Evolutionary conservation across 108 stramenopile species (phyloP).

Genomic region (Skeletonema potamos): DNA sequence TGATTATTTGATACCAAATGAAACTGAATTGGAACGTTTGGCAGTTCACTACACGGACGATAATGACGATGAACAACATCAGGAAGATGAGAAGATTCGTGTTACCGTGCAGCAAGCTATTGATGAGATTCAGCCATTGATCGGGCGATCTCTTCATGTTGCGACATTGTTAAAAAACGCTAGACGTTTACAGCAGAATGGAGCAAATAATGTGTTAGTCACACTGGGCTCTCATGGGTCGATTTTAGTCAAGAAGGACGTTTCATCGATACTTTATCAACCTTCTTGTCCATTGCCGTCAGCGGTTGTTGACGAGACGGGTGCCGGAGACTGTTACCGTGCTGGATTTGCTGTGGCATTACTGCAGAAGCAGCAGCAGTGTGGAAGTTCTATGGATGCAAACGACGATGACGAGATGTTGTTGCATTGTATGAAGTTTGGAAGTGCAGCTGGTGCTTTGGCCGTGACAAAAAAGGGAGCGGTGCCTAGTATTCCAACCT

Average conservation of each 20-base stretch:
- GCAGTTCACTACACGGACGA: constrained; percentile 22
- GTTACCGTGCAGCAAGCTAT: constrained; percentile 6
- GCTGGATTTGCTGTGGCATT: constrained; percentile 82
- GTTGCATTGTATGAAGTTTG: constrained; percentile 61
- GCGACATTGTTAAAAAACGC: constrained; percentile 3
- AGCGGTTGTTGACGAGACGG: constrained; percentile 77
- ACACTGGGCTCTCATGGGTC: constrained; percentile 68
- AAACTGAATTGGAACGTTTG: constrained; percentile 70
- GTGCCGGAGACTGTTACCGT: constrained; percentile 85
- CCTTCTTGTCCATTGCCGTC: constrained; percentile 35
- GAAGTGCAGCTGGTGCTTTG: constrained; percentile 72
- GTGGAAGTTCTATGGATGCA: background rate
- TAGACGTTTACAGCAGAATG: constrained; percentile 42
- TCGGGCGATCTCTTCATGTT: constrained; percentile 15
- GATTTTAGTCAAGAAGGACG: constrained; percentile 34
- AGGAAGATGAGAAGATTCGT: constrained; percentile 10
- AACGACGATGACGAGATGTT: constrained; percentile 15
- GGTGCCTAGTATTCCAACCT: constrained; percentile 59
- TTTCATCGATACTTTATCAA: constrained; percentile 28
- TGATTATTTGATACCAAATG: constrained; percentile 81
- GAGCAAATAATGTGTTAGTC: constrained; percentile 69
- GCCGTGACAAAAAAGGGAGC: constrained; percentile 64
- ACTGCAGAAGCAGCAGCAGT: constrained; percentile 54
- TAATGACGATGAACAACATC: constrained; percentile 7
- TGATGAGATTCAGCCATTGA: constrained; percentile 26